Percentiles rank a stretch among this genome's conserved stretches.
Conservation (phyloP, 768 basidiomycete species). For the Cystofilobasidium macerans region DNA sequence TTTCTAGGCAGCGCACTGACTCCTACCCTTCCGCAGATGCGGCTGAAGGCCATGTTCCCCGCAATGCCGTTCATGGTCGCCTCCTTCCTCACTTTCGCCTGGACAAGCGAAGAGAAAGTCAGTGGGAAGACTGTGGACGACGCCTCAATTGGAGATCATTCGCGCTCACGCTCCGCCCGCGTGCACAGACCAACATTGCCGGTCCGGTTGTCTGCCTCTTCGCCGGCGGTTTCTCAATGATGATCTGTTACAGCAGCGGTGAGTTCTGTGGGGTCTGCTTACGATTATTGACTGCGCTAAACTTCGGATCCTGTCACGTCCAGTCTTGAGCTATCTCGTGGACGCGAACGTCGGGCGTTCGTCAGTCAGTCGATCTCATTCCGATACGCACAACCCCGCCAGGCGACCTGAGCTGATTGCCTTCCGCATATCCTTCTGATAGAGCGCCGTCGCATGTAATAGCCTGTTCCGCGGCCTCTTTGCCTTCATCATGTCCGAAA, state of each 20-base stretch:
- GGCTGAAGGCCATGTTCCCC: conserved; percentile 8
- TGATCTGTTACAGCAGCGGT: conserved; percentile 43
- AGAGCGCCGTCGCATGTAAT: conserved; percentile 57
- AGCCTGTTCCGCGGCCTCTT: conserved; percentile 58
- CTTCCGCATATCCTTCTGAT: neutral
- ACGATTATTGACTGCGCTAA: too few relatives aligned
- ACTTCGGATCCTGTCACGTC: conserved; percentile 45
- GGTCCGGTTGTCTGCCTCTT: conserved; percentile 64
- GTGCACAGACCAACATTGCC: conserved; percentile 49
- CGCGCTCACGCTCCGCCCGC: neutral
- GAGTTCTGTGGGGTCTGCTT: too few relatives aligned
- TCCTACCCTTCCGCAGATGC: neutral
- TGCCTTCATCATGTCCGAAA: conserved; percentile 60
- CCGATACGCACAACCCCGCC: neutral
- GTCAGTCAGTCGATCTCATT: conserved; percentile 35
- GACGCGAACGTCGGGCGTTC: conserved; percentile 76
- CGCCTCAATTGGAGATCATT: too few relatives aligned
- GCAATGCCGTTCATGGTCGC: conserved; percentile 53
- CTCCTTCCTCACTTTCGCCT: conserved; percentile 58
- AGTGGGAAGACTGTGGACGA: too few relatives aligned
- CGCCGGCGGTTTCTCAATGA: conserved; percentile 58
- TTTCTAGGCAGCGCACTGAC: neutral
- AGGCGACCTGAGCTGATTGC: neutral
- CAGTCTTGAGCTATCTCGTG: conserved; percentile 71
- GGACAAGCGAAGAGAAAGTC: conserved; percentile 50